Conservation (phyloP, 2,329 filamentous ascomycete species). For the Cryphonectria carpinicola region DNA sequence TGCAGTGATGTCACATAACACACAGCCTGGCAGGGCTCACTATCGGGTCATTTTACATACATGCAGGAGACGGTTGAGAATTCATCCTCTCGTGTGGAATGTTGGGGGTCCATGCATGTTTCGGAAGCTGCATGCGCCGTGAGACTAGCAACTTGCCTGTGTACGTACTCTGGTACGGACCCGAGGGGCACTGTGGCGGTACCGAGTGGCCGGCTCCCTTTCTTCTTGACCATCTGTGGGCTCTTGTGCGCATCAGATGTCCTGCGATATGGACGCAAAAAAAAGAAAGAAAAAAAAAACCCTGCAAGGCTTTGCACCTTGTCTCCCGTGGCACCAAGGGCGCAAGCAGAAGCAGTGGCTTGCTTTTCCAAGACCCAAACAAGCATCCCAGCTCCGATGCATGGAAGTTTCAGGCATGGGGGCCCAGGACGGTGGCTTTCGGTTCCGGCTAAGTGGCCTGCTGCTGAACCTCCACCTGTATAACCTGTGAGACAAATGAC, state of each 20-base stretch:
- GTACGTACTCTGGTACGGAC: neutral
- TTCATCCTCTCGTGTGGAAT: neutral
- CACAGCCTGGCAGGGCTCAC: neutral
- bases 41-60: neutral
- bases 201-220: neutral
- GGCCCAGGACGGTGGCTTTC: neutral
- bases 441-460: neutral
- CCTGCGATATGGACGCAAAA: neutral
- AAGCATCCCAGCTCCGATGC: neutral
- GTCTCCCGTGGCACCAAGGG: neutral
- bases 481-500: neutral
- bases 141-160: neutral
- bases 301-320: neutral
- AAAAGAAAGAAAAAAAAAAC: neutral
- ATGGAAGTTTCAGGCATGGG: neutral
- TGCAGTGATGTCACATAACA: conserved; percentile 1
- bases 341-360: neutral
- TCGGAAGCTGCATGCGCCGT: neutral
- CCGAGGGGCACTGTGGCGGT: neutral
- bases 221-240: neutral
- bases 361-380: neutral
- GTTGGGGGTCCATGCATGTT: neutral
- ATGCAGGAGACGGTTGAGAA: neutral
- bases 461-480: neutral
- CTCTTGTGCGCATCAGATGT: neutral